Evolutionary conservation across 352 stramenopile genomes (phyloP).

Genomic region (Halophytophthora polymorphica): DNA sequence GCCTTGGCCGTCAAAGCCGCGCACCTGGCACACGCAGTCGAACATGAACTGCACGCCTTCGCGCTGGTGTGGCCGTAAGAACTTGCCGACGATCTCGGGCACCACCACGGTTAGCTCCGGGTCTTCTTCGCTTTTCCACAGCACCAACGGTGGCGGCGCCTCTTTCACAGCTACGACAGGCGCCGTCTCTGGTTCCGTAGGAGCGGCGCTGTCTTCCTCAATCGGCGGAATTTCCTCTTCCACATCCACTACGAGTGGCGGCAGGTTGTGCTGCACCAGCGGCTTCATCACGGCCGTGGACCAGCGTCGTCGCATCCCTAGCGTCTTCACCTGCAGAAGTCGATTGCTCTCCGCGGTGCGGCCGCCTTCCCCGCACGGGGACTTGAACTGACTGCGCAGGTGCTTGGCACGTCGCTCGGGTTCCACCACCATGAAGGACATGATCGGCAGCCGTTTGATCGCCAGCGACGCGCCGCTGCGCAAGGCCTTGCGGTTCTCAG

Average conservation of each 20-base stretch:
- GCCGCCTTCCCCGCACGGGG: constrained; percentile 50
- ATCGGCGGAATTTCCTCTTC: constrained; percentile 46
- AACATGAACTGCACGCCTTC: constrained; percentile 98
- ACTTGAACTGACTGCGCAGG: constrained; percentile 74
- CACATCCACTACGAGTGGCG: constrained; percentile 58
- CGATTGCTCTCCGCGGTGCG: constrained; percentile 76
- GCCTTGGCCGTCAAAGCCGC: constrained; percentile 74
- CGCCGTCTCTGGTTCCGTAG: constrained; percentile 18
- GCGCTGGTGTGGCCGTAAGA: constrained; percentile 93
- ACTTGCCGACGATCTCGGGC: constrained; percentile 92
- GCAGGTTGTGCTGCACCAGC: constrained; percentile 63
- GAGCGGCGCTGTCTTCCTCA: constrained; percentile 17
- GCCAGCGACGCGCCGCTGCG: constrained; percentile 45
- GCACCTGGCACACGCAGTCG: constrained; percentile 88
- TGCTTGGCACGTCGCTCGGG: constrained; percentile 48
- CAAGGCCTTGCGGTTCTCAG: constrained; percentile 48
- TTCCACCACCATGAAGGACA: constrained; percentile 78
- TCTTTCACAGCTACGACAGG: constrained; percentile 21
- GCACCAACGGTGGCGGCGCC: constrained; percentile 61
- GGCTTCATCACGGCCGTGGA: constrained; percentile 39
- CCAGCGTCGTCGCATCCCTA: constrained; percentile 76
- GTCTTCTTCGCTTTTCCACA: constrained; percentile 77
- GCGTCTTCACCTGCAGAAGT: constrained; percentile 77
- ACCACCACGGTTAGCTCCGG: constrained; percentile 70
- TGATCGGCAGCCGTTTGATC: constrained; percentile 77